Conservation (phyloP, 2,329 filamentous ascomycete genomes). For the Colletotrichum spinosum region DNA sequence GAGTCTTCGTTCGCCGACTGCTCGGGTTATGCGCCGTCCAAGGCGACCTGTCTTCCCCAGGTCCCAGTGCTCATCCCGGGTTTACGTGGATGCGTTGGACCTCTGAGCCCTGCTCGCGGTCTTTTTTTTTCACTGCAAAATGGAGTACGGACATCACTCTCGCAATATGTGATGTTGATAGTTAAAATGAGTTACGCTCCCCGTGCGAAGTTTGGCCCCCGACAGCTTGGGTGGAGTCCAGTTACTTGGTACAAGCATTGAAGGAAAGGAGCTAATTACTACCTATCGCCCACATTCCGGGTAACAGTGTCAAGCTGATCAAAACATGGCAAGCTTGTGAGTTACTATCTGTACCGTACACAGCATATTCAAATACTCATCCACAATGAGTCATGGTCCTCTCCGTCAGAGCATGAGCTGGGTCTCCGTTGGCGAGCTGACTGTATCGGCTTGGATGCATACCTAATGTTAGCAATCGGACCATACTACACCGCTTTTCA, state of each 20-base stretch:
- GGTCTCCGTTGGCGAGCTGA: constrained; percentile 9
- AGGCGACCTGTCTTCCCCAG: background rate
- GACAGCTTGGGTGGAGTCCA: constrained; percentile 23
- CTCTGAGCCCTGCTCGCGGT: background rate
- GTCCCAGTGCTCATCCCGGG: constrained; percentile 8
- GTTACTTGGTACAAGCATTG: background rate
- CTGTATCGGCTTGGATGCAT: background rate
- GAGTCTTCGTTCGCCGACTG: constrained; percentile 5
- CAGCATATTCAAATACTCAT: background rate
- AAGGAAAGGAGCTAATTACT: constrained; percentile 12
- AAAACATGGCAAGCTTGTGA: background rate
- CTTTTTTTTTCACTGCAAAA: background rate
- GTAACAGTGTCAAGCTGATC: constrained; percentile 3
- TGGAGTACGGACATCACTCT: background rate
- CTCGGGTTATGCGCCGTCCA: background rate
- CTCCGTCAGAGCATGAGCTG: constrained; percentile 7
- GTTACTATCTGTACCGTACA: too few relatives aligned
- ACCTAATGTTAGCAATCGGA: background rate
- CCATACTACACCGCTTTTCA: too few relatives aligned
- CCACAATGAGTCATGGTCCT: constrained; percentile 28
- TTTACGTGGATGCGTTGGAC: background rate
- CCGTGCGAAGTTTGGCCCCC: background rate
- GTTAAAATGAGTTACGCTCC: too few relatives aligned
- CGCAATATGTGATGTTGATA: too few relatives aligned
- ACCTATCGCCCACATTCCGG: too few relatives aligned